Evolutionary conservation across 768 basidiomycete genomes (phyloP).

Genomic region (Pholiota microspora): DNA sequence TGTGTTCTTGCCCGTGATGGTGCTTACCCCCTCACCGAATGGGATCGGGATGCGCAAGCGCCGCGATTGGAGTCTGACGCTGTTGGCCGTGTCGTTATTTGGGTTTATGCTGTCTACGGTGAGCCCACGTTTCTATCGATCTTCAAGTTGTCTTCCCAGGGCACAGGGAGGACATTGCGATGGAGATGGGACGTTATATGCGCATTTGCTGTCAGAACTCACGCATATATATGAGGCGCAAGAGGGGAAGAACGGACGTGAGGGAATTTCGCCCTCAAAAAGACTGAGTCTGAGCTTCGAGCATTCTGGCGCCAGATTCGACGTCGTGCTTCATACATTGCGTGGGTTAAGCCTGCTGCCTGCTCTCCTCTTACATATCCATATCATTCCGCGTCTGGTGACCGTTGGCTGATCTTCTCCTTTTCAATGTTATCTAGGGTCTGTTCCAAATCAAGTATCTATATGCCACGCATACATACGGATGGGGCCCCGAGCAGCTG

Average conservation of each 20-base stretch:
- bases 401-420: neutral
- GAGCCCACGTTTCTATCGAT: constrained; percentile 24
- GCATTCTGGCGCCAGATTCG: neutral
- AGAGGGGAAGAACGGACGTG: neutral
- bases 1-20: constrained; percentile 64
- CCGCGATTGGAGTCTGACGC: constrained; percentile 81
- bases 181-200: too few species aligned
- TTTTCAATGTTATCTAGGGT: constrained; percentile 45
- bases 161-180: too few species aligned
- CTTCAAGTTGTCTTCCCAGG: neutral
- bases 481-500: constrained; percentile 70
- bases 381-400: neutral
- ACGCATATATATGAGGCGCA: neutral
- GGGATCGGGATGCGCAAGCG: constrained; percentile 32
- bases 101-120: constrained; percentile 66
- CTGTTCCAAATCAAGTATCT: constrained; percentile 79
- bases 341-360: neutral
- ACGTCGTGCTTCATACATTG: neutral
- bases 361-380: neutral
- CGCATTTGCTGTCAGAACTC: too few species aligned
- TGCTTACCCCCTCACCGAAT: constrained; percentile 37
- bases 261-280: constrained; percentile 8
- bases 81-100: constrained; percentile 63
- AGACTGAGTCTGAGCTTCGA: neutral
- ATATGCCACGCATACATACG: constrained; percentile 71